A percentile compares a stretch with the other conserved stretches of the same genome.
These are phyloP conservation scores for Nakaseomyces bracarensis DNA, from an alignment of 1,139 yeast species.

Conservation along the genomic window DNA sequence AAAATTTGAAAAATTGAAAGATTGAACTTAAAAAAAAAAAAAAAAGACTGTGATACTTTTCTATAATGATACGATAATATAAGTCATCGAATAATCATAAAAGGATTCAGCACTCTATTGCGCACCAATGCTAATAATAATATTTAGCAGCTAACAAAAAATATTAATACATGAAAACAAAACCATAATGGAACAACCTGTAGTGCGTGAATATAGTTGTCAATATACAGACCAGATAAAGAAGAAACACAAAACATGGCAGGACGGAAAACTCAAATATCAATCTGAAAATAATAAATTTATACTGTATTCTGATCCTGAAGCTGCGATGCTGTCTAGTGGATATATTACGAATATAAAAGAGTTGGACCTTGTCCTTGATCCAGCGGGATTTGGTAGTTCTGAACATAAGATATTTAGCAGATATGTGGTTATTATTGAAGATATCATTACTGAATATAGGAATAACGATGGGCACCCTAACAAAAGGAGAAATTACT, in stretches of 20 bases:
- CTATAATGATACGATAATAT: too few species aligned
- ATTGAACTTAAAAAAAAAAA: too few species aligned
- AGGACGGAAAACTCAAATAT: constrained; percentile 29
- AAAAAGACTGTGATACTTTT: too few species aligned
- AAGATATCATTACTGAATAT: constrained; percentile 17
- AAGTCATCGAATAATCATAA: too few species aligned
- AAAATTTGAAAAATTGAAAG: too few species aligned
- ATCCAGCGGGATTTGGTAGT: constrained; percentile 19
- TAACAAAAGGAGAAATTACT: too few species aligned
- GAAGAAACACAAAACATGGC: constrained; percentile 32
- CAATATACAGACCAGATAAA: constrained; percentile 29
- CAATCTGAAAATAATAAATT: constrained; percentile 21
- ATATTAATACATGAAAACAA: too few species aligned
- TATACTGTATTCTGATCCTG: constrained; percentile 22
- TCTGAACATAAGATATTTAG: constrained; percentile 28
- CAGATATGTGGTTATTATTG: constrained; percentile 22
- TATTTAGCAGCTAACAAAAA: not conserved
- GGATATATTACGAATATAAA: constrained; percentile 21
- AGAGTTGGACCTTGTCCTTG: constrained; percentile 18
- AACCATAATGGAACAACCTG: not conserved
- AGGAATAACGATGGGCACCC: constrained; percentile 17
- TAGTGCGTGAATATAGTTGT: constrained; percentile 24
- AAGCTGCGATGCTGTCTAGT: constrained; percentile 20
- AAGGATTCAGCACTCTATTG: too few species aligned
- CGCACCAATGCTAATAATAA: too few species aligned